Evolutionary conservation across 169 alveolate species (phyloP), one percentile per base, ranked within the genome.

Genomic region (Plasmodium billcollinsi): DNA sequence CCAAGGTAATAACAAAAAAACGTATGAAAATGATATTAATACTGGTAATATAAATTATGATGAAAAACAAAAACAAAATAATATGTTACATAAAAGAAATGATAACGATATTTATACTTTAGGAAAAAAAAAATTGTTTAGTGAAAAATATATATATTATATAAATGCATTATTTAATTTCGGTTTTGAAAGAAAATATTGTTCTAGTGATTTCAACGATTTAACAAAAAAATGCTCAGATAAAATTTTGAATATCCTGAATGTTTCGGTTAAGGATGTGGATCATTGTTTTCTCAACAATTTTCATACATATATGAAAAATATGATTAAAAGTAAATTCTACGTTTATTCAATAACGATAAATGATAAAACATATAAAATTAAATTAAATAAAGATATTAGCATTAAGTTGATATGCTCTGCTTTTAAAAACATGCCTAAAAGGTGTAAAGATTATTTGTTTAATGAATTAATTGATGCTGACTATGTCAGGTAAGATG

Each of bases 141-240:
- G 90, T 47, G 83, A 80, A 43, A 69, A 67, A 69, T 80, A 54
- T 49, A 69, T 80, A 21, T 69, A 69, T 56, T 80, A 80, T 29
- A 43, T 80, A 69, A 80, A 80, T 58, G 90, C 90, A 33, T 62
- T 80, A 63, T 80, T 80, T 67, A 83, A 80, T 49, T 80, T 80
- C 45, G 83, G 49, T 3, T 80, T 80, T 61, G 90, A 80, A 67
- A 50, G 70, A 43, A 80, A 69, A 20, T 49, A 63, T 2, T 80
- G 90, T 56, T 80, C 90, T 29, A 80, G 21, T 58, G 90, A 75
- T 18, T 80, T 83, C 3, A 80, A 56, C 33, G 90, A 80, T 69
- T 69, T 80, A 47, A 69, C 90, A 11, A 80, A 80, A 80, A 66
- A 69, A 69, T 80, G 90, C 21, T 80, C 90, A 7, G 74, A 80